Evolutionary conservation across 2,329 filamentous ascomycete genomes (phyloP).

Genomic region (Juglanconis oblonga): DNA sequence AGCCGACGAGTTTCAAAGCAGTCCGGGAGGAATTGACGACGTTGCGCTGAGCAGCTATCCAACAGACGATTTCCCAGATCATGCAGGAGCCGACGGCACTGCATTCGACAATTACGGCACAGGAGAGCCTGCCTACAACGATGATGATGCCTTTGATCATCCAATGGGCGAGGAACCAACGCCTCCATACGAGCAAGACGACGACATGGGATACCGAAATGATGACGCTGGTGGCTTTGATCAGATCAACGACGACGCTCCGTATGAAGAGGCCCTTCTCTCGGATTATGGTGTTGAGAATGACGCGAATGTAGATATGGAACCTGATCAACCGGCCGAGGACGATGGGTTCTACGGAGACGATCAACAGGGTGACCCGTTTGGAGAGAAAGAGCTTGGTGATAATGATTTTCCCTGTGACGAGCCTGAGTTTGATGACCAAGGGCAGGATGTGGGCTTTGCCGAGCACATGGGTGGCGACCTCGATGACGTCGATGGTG

Average conservation of each 20-base stretch:
- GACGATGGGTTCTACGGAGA: neutral
- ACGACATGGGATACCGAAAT: neutral
- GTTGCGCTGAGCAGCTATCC: neutral
- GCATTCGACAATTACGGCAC: neutral
- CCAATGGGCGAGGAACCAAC: neutral
- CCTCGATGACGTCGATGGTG: neutral
- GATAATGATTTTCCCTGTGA: neutral
- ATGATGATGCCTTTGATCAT: neutral
- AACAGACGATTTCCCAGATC: neutral
- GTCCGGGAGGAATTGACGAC: neutral
- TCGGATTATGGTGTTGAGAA: neutral
- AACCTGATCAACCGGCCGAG: neutral
- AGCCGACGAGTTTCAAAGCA: neutral
- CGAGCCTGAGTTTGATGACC: neutral
- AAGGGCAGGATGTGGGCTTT: neutral
- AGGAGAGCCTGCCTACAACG: neutral
- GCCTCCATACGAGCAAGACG: neutral
- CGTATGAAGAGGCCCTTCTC: neutral
- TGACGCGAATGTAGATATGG: neutral
- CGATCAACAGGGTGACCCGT: neutral
- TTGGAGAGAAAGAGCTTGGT: neutral
- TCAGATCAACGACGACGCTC: neutral
- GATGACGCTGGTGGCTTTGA: neutral
- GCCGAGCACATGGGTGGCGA: neutral
- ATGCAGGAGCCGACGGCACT: neutral